phyloP scores from a whole-genome alignment of 768 basidiomycete species.

The Cystobasidium ongulense region DNA sequence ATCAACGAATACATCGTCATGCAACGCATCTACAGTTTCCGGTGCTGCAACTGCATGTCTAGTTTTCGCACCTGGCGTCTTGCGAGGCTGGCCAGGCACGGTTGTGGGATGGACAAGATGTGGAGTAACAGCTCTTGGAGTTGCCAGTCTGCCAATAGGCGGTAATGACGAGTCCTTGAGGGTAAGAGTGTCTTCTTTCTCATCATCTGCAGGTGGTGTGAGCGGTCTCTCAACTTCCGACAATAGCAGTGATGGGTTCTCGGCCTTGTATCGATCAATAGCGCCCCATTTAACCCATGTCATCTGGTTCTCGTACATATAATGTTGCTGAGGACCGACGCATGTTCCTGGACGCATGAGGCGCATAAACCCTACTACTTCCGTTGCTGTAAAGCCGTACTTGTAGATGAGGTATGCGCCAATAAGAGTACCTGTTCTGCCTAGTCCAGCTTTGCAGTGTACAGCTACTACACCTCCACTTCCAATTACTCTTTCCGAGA shows the following conservation, averaged over 20 bases:
- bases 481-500: slow-evolving; percentile 69
- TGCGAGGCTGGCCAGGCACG: slow-evolving; percentile 47
- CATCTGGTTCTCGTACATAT: slow-evolving; percentile 85
- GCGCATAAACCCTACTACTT: slow-evolving; percentile 97
- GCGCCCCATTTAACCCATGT: slow-evolving; percentile 93
- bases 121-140: slow-evolving; percentile 44
- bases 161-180: slow-evolving; percentile 48
- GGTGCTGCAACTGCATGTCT: slow-evolving; percentile 27
- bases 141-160: slow-evolving; percentile 71
- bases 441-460: slow-evolving; percentile 92
- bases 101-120: neutral
- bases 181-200: slow-evolving; percentile 39
- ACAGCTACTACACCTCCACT: slow-evolving; percentile 48
- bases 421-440: slow-evolving; percentile 90
- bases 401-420: slow-evolving; percentile 99
- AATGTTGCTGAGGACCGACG: slow-evolving; percentile 52
- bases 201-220: slow-evolving; percentile 20
- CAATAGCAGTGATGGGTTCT: slow-evolving; percentile 43
- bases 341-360: slow-evolving; percentile 77
- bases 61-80: slow-evolving; percentile 67
- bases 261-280: slow-evolving; percentile 53
- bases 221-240: slow-evolving; percentile 40
- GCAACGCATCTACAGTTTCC: slow-evolving; percentile 19
- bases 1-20: slow-evolving; percentile 27
- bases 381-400: slow-evolving; percentile 88